Percentiles rank a stretch among this genome's conserved stretches.
Evolutionary conservation across 306 rosid genomes (phyloP).

Genomic region (Chamaecrista fasciculata): DNA sequence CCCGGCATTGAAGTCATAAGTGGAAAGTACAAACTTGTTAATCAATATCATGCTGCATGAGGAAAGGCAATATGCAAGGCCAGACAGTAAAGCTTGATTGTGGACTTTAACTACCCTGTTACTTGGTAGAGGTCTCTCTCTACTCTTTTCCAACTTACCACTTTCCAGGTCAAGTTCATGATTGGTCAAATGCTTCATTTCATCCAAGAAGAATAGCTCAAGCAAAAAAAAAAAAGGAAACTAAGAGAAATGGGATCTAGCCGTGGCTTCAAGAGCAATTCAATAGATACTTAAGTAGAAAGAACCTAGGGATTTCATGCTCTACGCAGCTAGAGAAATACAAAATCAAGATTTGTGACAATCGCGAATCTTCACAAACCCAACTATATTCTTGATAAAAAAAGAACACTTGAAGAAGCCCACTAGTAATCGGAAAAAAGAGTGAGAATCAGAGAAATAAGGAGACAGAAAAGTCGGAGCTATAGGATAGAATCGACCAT

Average conservation of each 20-base stretch:
- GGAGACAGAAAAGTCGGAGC: constrained; percentile 3
- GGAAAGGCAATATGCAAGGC: constrained; percentile 85
- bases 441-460: background rate
- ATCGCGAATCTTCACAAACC: constrained; percentile 10
- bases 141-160: constrained; percentile 60
- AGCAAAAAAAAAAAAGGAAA: background rate
- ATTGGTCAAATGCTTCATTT: constrained; percentile 62
- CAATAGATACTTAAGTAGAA: background rate
- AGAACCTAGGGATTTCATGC: constrained; percentile 23
- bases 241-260: background rate
- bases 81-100: constrained; percentile 87
- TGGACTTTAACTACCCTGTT: constrained; percentile 50
- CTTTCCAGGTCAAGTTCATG: constrained; percentile 69
- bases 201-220: background rate
- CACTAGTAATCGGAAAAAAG: constrained; percentile 5
- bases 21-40: constrained; percentile 91
- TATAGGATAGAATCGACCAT: too few relatives aligned
- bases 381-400: background rate
- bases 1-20: constrained; percentile 88
- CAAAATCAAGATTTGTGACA: constrained; percentile 2
- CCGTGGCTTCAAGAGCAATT: background rate
- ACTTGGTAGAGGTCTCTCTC: constrained; percentile 44
- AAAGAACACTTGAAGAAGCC: constrained; percentile 4
- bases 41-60: constrained; percentile 94
- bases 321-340: background rate